phyloP scores from a whole-genome alignment of 2,329 filamentous ascomycete species.

The Aspergillus hiratsukae region DNA sequence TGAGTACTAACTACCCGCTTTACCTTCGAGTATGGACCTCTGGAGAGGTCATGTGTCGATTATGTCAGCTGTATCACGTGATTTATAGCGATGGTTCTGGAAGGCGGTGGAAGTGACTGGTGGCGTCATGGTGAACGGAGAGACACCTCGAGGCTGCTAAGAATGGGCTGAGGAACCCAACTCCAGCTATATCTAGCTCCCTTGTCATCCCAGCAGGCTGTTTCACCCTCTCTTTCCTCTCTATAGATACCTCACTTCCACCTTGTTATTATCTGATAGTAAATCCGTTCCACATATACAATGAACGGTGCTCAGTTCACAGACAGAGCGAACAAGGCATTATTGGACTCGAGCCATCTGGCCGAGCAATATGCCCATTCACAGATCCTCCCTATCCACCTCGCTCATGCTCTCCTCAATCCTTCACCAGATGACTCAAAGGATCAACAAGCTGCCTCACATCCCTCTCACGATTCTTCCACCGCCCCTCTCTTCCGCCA shows the following conservation, averaged over 20 bases:
- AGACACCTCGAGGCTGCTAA: not conserved
- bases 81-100: conserved; percentile 21
- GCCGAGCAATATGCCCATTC: conserved; percentile 88
- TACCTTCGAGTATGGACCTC: too few relatives aligned
- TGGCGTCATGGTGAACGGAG: conserved; percentile 27
- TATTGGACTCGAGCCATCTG: conserved; percentile 81
- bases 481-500: conserved; percentile 82
- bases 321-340: conserved; percentile 82
- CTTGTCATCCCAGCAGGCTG: not conserved
- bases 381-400: conserved; percentile 83
- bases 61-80: not conserved
- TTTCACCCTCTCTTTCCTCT: not conserved
- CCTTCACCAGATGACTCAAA: conserved; percentile 59
- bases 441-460: conserved; percentile 66
- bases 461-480: conserved; percentile 60
- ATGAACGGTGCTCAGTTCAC: conserved; percentile 67
- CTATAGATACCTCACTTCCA: conserved; percentile 4
- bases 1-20: too few relatives aligned
- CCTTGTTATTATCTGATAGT: conserved; percentile 1
- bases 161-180: conserved; percentile 4
- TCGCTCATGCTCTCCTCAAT: conserved; percentile 59
- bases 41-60: too few relatives aligned
- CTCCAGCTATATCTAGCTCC: conserved; percentile 4
- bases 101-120: conserved; percentile 32
- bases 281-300: conserved; percentile 22